A percentile compares a stretch with the other conserved stretches of the same genome.
phyloP scores from a whole-genome alignment of 164 flowering plant species.

The Berberis vulgaris region DNA sequence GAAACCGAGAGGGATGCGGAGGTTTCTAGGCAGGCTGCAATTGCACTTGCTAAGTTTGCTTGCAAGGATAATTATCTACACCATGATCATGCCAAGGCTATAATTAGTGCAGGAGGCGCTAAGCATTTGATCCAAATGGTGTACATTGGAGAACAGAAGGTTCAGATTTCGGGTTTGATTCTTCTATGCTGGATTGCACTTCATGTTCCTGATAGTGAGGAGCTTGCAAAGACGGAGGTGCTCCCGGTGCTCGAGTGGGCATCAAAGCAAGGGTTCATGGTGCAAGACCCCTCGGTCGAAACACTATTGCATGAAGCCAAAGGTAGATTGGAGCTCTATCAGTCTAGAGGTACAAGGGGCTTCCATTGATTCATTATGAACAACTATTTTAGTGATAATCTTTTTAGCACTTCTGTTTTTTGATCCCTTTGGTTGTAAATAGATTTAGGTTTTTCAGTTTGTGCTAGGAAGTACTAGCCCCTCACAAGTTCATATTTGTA shows the following conservation, averaged over 20 bases:
- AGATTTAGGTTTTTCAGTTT: no score
- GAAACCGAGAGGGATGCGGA: slow-evolving; percentile 64
- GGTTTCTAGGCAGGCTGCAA: slow-evolving; percentile 43
- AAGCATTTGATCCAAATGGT: slow-evolving; percentile 63
- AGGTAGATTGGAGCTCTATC: slow-evolving; percentile 54
- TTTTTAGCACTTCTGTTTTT: no score
- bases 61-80: slow-evolving; percentile 27
- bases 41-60: slow-evolving; percentile 45
- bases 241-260: slow-evolving; percentile 74
- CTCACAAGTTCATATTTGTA: no score
- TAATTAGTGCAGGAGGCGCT: slow-evolving; percentile 45
- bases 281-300: slow-evolving; percentile 30
- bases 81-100: slow-evolving; percentile 52
- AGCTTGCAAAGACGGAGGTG: slow-evolving; percentile 58
- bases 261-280: slow-evolving; percentile 38
- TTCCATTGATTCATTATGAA: slow-evolving; percentile 23
- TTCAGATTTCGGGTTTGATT: slow-evolving; percentile 41
- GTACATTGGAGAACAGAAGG: slow-evolving; percentile 60
- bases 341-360: slow-evolving; percentile 56
- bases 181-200: slow-evolving; percentile 52
- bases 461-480: no score
- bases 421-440: no score
- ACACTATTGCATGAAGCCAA: slow-evolving; percentile 52
- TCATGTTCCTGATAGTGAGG: slow-evolving; percentile 66
- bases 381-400: neutral